Base-by-base conservation (phyloP, 2,329 filamentous ascomycete genomes). In the Tothia fuscella region DNA sequence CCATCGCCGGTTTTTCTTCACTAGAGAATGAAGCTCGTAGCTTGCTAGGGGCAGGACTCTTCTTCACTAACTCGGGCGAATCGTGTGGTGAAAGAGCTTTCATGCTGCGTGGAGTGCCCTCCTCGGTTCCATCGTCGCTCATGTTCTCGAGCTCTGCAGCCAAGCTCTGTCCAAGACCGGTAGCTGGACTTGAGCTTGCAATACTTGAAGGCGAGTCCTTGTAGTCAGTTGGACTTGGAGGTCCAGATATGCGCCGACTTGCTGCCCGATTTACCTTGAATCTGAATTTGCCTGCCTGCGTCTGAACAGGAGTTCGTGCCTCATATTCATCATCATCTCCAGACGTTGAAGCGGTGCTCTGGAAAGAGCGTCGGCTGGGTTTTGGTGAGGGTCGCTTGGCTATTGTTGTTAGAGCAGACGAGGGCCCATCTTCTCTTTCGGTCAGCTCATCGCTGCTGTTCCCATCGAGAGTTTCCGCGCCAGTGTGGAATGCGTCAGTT, bases 401-500 rank as follows among this genome's bases (percentile, higher is more conserved):
- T 5, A 38, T 29, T 7, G 38, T 40, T 22, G 32, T 19, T 12
- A n/a, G 20, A 31, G 43, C 13, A 20, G 22, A n/a, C n/a, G 43
- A 45, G 10, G 9, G 41, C 10, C 51, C 53, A 41, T 69, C 72
- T 58, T 95, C 89, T 1, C 88, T 96, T 62, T 94, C 89, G 1
- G 87, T 93, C 36, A 82, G 67, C 50, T 87, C 82, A 47, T 86
- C 85, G 43, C 77, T 82, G 54, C 80, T 87, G 13, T 85, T 82
- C 52, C 71, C 71, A 41, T 68, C 70, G 48, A 78, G 63, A 47
- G 70, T 77, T 56, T 96, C 91, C 13, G 78, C 76, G n/a, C 84
- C 87, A 3, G 89, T 95, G 58, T 93, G 83, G 74, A 96, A 96
- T 48, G 86, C 86, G 51, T 96, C 89, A 9, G 87, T 93, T 62